Evolutionary conservation across 1,284 basidiomycete species (phyloP).

Genomic region (Cutaneotrichosporon cutaneum): DNA sequence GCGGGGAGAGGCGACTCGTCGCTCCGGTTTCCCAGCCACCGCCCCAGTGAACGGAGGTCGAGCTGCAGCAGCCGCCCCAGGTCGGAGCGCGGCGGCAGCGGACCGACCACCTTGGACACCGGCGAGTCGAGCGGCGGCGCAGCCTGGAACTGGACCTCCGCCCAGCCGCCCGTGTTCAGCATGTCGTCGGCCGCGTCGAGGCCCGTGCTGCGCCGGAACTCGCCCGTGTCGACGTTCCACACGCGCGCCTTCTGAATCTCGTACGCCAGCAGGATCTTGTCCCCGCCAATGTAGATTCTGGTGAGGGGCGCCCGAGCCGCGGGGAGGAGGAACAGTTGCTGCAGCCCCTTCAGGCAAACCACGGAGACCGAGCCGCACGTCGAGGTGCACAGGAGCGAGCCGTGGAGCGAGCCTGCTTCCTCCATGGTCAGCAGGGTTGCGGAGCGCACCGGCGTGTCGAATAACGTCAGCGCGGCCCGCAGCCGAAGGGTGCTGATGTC

Average conservation of each 20-base stretch:
- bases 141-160: constrained; percentile 58
- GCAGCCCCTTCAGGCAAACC: constrained; percentile 70
- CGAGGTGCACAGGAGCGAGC: constrained; percentile 71
- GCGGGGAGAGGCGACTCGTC: constrained; percentile 30
- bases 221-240: constrained; percentile 82
- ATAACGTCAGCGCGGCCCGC: constrained; percentile 39
- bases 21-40: constrained; percentile 26
- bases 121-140: constrained; percentile 11
- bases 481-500: constrained; percentile 30
- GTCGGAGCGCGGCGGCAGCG: constrained; percentile 12
- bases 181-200: constrained; percentile 74
- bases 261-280: constrained; percentile 71
- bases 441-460: constrained; percentile 55
- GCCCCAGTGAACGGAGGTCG: constrained; percentile 31
- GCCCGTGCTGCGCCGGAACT: constrained; percentile 80
- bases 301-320: constrained; percentile 67
- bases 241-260: constrained; percentile 72
- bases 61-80: constrained; percentile 32
- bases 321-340: constrained; percentile 77
- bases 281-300: constrained; percentile 67
- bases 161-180: constrained; percentile 68
- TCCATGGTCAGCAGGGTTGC: constrained; percentile 31
- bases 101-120: constrained; percentile 18
- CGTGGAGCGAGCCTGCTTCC: constrained; percentile 61
- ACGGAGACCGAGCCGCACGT: constrained; percentile 78